phyloP scores from a whole-genome alignment of 2,329 filamentous ascomycete species.

The Fusarium burgessii region DNA sequence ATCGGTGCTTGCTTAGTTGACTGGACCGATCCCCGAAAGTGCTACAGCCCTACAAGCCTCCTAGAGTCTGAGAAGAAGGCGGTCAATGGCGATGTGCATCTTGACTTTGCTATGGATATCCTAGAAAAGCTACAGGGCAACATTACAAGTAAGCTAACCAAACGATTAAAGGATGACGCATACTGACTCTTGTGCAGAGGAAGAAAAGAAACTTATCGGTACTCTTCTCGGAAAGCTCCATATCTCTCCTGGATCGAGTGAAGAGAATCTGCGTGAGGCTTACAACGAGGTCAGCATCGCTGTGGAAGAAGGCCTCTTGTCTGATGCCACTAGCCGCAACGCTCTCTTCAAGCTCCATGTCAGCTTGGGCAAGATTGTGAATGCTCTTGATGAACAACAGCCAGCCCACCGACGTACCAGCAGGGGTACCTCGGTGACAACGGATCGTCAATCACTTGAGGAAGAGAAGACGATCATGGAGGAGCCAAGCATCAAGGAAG shows the following conservation, averaged over 20 bases:
- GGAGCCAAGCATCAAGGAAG: conserved; percentile 62
- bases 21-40: conserved; percentile 95
- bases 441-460: conserved; percentile 49
- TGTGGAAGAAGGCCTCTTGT: conserved; percentile 70
- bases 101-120: conserved; percentile 81
- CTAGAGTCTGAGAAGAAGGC: conserved; percentile 71
- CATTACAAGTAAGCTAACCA: conserved; percentile 71
- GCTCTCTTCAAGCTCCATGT: conserved; percentile 77
- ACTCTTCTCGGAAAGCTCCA: conserved; percentile 85
- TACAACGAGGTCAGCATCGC: conserved; percentile 71
- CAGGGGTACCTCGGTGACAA: conserved; percentile 57
- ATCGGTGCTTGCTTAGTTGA: conserved; percentile 88
- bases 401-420: conserved; percentile 56
- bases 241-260: conserved; percentile 74
- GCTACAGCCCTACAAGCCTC: conserved; percentile 63
- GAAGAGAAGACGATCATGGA: conserved; percentile 57
- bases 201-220: conserved; percentile 86
- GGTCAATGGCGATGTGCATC: conserved; percentile 82
- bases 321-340: conserved; percentile 72
- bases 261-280: conserved; percentile 67
- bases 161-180: background rate
- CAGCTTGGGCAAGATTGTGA: conserved; percentile 75
- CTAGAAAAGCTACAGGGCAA: conserved; percentile 78
- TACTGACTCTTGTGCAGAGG: conserved; percentile 65
- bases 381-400: conserved; percentile 63